Percentiles rank a stretch among this genome's conserved stretches.
Conservation (phyloP, 129 eudicot species). For the Helianthus tuberosus region DNA sequence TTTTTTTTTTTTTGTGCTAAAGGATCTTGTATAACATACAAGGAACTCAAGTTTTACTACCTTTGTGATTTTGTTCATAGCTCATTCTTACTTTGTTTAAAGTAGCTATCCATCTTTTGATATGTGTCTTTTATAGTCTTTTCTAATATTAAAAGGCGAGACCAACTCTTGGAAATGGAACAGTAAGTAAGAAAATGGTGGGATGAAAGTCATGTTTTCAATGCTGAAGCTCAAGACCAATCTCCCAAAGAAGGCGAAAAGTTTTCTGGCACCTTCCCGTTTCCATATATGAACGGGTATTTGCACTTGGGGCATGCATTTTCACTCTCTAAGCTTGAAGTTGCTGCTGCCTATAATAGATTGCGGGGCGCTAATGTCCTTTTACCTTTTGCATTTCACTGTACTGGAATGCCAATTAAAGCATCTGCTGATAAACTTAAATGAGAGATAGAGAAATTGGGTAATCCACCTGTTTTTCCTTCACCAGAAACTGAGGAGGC, state of each 20-base stretch:
- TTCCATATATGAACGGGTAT: conserved; percentile 89
- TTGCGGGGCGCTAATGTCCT: too few species aligned
- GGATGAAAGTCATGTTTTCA: conserved; percentile 64
- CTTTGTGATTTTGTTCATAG: too few species aligned
- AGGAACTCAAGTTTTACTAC: too few species aligned
- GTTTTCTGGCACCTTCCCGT: conserved; percentile 86
- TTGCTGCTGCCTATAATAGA: conserved; percentile 92
- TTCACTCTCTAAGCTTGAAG: conserved; percentile 81
- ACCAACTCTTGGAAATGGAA: conserved; percentile 65
- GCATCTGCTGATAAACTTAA: conserved; percentile 89
- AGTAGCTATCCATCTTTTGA: too few species aligned
- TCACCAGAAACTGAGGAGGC: conserved; percentile 48
- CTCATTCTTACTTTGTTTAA: too few species aligned
- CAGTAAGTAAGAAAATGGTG: conserved; percentile 57
- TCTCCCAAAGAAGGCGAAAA: conserved; percentile 71
- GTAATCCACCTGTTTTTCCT: conserved; percentile 78
- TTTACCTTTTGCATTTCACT: conserved; percentile 84
- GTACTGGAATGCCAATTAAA: conserved; percentile 93
- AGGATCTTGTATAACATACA: too few species aligned
- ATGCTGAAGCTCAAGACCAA: too few species aligned
- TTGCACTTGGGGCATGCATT: conserved; percentile 87
- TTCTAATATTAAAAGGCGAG: conserved; percentile 49
- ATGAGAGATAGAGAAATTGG: conserved; percentile 66
- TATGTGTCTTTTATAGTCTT: neutral
- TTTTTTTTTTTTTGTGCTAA: too few species aligned